These are phyloP conservation scores for Xylogone sp. DNA, from an alignment of 2,329 filamentous ascomycete species.

Conservation along the genomic window DNA sequence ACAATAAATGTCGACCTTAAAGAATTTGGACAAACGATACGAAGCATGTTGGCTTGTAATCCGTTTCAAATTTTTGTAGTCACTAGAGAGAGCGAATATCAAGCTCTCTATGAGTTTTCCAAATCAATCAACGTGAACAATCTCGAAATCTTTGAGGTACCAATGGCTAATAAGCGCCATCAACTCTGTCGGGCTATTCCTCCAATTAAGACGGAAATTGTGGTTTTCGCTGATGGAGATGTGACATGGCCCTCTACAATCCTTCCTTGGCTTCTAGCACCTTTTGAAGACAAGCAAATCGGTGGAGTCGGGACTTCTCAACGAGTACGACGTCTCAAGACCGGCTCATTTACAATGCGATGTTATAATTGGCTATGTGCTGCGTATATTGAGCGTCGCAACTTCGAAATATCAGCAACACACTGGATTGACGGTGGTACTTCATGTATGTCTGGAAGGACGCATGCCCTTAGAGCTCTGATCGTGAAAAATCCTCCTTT, in stretches of 20 bases:
- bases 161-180: constrained; percentile 85
- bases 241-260: constrained; percentile 82
- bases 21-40: no score
- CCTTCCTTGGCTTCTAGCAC: constrained; percentile 83
- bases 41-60: no score
- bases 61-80: constrained; percentile 4
- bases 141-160: constrained; percentile 67
- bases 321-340: constrained; percentile 61
- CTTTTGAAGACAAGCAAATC: constrained; percentile 76
- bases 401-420: constrained; percentile 91
- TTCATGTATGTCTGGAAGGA: constrained; percentile 88
- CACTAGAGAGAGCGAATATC: constrained; percentile 4
- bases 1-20: no score
- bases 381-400: constrained; percentile 83
- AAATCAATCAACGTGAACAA: constrained; percentile 4
- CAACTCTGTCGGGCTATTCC: constrained; percentile 88
- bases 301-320: constrained; percentile 79
- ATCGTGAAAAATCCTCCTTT: constrained; percentile 42
- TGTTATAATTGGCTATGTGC: constrained; percentile 85
- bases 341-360: constrained; percentile 53
- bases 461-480: constrained; percentile 80
- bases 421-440: constrained; percentile 89
- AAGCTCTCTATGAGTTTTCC: constrained; percentile 1
- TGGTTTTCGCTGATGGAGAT: constrained; percentile 87
- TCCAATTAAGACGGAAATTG: constrained; percentile 75